Evolutionary conservation across 495 filamentous ascomycete genomes (phyloP).

Genomic region (Aspergillus carlsbadensis): DNA sequence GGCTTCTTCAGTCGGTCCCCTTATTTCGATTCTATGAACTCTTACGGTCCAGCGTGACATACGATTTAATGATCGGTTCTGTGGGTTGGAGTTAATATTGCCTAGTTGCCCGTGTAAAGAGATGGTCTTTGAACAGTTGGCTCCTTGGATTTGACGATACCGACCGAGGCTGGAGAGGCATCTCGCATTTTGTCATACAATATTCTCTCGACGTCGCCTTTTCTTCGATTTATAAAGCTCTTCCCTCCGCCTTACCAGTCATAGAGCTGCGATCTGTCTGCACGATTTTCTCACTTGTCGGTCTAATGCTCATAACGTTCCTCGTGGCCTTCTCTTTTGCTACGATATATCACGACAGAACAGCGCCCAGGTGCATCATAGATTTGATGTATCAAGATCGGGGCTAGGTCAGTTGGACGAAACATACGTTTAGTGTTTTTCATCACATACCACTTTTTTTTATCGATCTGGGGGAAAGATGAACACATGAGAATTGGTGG

Average conservation of each 20-base stretch:
- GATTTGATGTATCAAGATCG: too few relatives aligned
- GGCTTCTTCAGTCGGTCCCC: constrained; percentile 12
- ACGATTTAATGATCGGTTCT: constrained; percentile 31
- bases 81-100: constrained; percentile 30
- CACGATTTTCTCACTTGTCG: too few relatives aligned
- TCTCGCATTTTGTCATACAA: background rate
- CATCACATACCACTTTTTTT: background rate
- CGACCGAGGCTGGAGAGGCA: background rate
- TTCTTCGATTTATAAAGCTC: too few relatives aligned
- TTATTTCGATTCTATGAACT: constrained; percentile 24
- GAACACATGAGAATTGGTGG: constrained; percentile 1
- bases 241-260: too few relatives aligned
- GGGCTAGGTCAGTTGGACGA: too few relatives aligned
- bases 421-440: background rate
- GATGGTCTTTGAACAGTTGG: constrained; percentile 7
- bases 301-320: too few relatives aligned
- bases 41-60: constrained; percentile 22
- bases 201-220: background rate
- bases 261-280: too few relatives aligned
- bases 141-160: background rate
- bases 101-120: constrained; percentile 20
- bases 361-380: too few relatives aligned
- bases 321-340: too few relatives aligned
- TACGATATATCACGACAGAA: too few relatives aligned
- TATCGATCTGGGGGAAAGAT: background rate